Evolutionary conservation across 352 stramenopile species (phyloP).

Genomic region (Phytopythium kandeliae): DNA sequence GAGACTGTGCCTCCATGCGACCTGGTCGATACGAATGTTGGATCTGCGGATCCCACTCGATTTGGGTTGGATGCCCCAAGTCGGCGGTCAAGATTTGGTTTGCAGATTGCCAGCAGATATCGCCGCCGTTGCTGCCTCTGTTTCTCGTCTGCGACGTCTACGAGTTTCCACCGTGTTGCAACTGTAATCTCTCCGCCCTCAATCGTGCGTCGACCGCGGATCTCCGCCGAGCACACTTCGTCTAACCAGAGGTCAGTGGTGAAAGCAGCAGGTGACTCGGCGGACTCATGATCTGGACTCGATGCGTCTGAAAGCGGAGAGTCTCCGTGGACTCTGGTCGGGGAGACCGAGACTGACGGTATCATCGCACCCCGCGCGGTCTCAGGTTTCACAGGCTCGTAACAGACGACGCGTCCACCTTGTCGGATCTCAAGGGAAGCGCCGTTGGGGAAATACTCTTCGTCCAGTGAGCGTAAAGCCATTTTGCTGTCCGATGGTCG

Average conservation of each 20-base stretch:
- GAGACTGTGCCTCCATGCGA: not conserved
- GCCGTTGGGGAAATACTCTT: constrained; percentile 10
- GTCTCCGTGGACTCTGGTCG: not conserved
- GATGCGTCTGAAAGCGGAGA: not conserved
- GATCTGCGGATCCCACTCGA: not conserved
- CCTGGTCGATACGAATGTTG: not conserved
- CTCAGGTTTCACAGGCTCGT: constrained; percentile 6
- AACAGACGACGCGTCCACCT: constrained; percentile 15
- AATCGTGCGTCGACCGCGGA: too few species aligned
- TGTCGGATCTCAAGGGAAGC: constrained; percentile 14
- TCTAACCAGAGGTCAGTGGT: not conserved
- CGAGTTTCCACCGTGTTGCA: not conserved
- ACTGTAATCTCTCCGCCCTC: not conserved
- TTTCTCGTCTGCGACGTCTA: constrained; percentile 3
- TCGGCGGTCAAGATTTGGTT: not conserved
- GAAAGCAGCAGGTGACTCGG: not conserved
- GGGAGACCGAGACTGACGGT: not conserved
- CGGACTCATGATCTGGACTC: not conserved
- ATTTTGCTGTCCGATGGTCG: not conserved
- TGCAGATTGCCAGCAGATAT: not conserved
- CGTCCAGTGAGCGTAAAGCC: not conserved
- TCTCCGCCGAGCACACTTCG: not conserved
- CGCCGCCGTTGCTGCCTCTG: not conserved
- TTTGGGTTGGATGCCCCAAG: not conserved
- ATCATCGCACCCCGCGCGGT: not conserved